Base-by-base conservation (phyloP, 768 basidiomycete genomes). In the Suillus variegatus region DNA sequence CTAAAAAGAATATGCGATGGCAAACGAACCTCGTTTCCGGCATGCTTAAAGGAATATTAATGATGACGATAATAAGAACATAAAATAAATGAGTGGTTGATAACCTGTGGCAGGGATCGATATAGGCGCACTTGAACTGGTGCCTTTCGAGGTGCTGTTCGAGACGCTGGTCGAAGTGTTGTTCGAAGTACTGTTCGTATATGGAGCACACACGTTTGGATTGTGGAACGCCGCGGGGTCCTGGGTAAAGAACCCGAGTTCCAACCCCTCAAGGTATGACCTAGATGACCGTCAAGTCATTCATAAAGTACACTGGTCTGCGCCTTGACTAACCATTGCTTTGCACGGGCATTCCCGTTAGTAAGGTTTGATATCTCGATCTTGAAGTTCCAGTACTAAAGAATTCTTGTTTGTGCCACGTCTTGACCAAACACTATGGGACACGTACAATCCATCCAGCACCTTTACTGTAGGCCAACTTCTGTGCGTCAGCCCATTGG, bases 401-500 rank as follows among this genome's bases (percentile, higher is more conserved):
- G 13, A 2, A 35, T 40, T 55, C 25, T 32, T 38, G 2, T 38
- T 44, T 49, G 14, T 32, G 28, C 14, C 32, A 40, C 12, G 5
- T 52, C 36, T 14, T 6, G 2, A 9, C 46, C 36, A 38, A 18
- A 22, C 7, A 16, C 58, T 36, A 47, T 35, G 58, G 36, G 28
- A 55, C 4, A 80, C 87, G 76, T 67, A 89, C 88, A 49, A 91
- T 81, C 89, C 89, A 91, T 35, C 90, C 90, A 2, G 82, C 81
- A 41, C 82, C 81, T 66, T 88, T 75, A 62, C 82, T 81, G 62
- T 91, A 91, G 1, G 84, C 79, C 46, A 86, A 75, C 73, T 92
- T 92, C 74, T 92, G 90, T 32, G 90, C 88, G 68, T 92, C 91
- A 13, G 89, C 90, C 90, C 90, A 91, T 70, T 88, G 76, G 64